Percentiles rank a stretch among this genome's conserved stretches.
Evolutionary conservation across 805 yeast species (phyloP).

Genomic region (Diddensiella caesifluorescens): DNA sequence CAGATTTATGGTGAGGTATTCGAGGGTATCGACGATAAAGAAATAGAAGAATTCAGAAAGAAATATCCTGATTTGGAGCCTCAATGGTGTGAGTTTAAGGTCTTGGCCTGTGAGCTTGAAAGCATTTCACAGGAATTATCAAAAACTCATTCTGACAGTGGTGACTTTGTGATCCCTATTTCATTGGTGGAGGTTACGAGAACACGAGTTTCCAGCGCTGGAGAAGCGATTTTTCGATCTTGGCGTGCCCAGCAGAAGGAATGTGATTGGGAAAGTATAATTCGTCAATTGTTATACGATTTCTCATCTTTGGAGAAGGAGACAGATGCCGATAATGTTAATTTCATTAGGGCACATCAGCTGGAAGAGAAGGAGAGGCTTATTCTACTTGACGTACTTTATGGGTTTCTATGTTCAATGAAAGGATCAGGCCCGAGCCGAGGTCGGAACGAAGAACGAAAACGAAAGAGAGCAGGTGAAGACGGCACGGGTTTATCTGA

Average conservation of each 20-base stretch:
- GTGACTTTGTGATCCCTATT: background rate
- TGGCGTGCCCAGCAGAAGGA: conserved; percentile 5
- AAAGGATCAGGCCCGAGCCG: conserved; percentile 26
- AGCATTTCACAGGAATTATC: too few species aligned
- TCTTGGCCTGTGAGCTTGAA: background rate
- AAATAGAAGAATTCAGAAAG: conserved; percentile 10
- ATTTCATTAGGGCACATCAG: conserved; percentile 5
- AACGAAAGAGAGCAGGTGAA: conserved; percentile 1
- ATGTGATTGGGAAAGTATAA: conserved; percentile 36
- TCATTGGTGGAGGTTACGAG: background rate
- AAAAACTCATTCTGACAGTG: too few species aligned
- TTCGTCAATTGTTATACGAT: conserved; percentile 41
- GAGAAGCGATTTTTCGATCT: conserved; percentile 11
- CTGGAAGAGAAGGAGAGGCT: conserved; percentile 10
- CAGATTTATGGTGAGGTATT: conserved; percentile 1
- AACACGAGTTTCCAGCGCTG: conserved; percentile 15
- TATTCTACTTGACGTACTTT: conserved; percentile 20
- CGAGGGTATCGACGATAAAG: conserved; percentile 7
- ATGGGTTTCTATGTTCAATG: conserved; percentile 31
- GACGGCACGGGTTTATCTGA: conserved; percentile 11
- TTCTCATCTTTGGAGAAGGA: conserved; percentile 14
- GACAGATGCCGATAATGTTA: background rate
- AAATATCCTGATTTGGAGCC: conserved; percentile 11
- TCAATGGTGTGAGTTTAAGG: conserved; percentile 19
- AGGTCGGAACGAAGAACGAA: conserved; percentile 10